Evolutionary conservation across 2,329 filamentous ascomycete species (phyloP), one percentile per base, ranked within the genome.

Genomic region (Aaosphaeria pasadenensis): DNA sequence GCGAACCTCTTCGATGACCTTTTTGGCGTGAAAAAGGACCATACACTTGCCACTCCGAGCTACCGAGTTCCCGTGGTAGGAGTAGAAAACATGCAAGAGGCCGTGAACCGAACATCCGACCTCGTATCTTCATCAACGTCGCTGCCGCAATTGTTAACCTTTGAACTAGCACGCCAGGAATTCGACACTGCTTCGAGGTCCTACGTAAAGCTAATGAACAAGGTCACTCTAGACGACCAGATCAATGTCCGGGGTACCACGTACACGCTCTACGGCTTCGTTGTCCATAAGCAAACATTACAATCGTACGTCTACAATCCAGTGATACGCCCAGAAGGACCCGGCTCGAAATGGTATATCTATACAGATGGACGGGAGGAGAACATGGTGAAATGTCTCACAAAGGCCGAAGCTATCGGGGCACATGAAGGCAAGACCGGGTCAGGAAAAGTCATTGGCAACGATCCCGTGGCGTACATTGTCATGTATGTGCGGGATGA

Each of bases 221-320:
- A 74, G 39, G 77, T 86, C n/a, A 70, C 74, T 3, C 56, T 85
- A 11, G 73, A 83, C 45, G 81, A 85, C 46, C 66, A 74, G 7
- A 60, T 85, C 29, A 72, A 72, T 39, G 64, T 84, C n/a, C 59
- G 71, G 29, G 70, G 61, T 6, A 70, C 68, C 9, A 61, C 71
- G 7, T 86, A 84, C 57, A 77, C 76, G 1, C 72, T 86, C 0
- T 85, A 82, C 53, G 81, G 81, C 3, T 80, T 84, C 52, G 69
- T 84, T 31, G 79, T 82, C 3, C 83, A 86, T 57, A 77, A 77
- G 50, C 82, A 81, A 29, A 75, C 76, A 39, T 75, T 84, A 11
- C 78, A 78, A 17, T 84, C 81, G 5, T 77, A 77, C 42, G 74
- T 78, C 35, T 85, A 83, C 66, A 80, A 82, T 55, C 77, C 79